These are phyloP conservation scores for Penicillium griseofulvum DNA, from an alignment of 2,329 filamentous ascomycete species.

Conservation along the genomic window DNA sequence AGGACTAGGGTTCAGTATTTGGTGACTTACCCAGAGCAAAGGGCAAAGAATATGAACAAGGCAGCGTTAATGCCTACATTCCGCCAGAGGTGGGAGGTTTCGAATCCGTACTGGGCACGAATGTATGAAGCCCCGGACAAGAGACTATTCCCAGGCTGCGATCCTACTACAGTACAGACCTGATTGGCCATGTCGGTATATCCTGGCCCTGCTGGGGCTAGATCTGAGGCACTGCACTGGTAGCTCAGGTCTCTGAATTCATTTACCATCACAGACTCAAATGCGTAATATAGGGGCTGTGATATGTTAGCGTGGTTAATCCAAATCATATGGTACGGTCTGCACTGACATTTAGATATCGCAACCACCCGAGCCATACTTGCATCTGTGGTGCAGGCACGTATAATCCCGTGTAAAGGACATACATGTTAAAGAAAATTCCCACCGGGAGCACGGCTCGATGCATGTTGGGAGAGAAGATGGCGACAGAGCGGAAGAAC, in stretches of 20 bases:
- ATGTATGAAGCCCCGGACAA: neutral
- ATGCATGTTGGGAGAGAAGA: neutral
- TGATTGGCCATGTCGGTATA: constrained; percentile 70
- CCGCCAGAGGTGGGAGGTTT: neutral
- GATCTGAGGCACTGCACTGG: constrained; percentile 61
- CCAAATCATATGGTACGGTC: neutral
- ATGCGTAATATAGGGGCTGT: constrained; percentile 49
- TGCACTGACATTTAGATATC: neutral
- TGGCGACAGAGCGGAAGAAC: neutral
- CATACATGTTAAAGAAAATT: neutral
- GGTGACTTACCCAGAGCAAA: neutral
- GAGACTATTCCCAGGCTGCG: neutral
- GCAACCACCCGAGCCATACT: neutral
- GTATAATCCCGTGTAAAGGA: neutral
- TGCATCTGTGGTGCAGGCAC: neutral
- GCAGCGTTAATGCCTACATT: constrained; percentile 2
- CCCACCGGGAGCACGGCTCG: neutral
- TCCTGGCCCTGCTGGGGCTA: constrained; percentile 66
- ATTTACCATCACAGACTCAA: constrained; percentile 79
- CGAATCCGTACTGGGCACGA: neutral
- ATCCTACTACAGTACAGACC: constrained; percentile 40
- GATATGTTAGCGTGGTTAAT: neutral
- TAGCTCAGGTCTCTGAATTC: constrained; percentile 69
- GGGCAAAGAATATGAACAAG: neutral
- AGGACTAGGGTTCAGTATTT: neutral